Conservation (phyloP, 345 rosid species). For the Triadica sebifera region DNA sequence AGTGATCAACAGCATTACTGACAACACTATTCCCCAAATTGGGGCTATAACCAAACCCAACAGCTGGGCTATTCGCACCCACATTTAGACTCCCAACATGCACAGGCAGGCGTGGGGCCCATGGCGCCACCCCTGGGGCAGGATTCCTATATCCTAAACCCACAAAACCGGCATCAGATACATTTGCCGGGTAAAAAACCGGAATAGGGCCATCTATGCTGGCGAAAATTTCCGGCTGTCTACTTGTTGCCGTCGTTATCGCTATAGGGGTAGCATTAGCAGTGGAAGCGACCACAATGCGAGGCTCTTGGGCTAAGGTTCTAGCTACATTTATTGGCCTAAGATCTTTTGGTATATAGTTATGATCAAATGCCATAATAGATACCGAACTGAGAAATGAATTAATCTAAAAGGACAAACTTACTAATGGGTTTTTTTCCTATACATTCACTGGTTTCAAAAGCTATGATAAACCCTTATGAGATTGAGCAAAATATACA, state of each 20-base stretch:
- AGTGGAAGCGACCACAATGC: slow-evolving; percentile 25
- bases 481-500: not conserved
- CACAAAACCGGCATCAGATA: slow-evolving; percentile 43
- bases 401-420: slow-evolving; percentile 18
- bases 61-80: slow-evolving; percentile 33
- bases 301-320: slow-evolving; percentile 46
- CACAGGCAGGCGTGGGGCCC: slow-evolving; percentile 42
- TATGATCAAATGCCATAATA: slow-evolving; percentile 66
- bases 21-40: slow-evolving; percentile 41
- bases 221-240: slow-evolving; percentile 36
- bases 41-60: slow-evolving; percentile 36
- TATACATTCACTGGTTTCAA: slow-evolving; percentile 9
- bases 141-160: slow-evolving; percentile 46
- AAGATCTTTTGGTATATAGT: slow-evolving; percentile 42
- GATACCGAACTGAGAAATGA: slow-evolving; percentile 2
- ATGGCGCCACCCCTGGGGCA: slow-evolving; percentile 23
- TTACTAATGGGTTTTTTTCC: slow-evolving; percentile 11
- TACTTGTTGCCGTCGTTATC: slow-evolving; percentile 1
- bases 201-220: slow-evolving; percentile 38
- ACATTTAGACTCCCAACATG: slow-evolving; percentile 36
- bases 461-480: slow-evolving; percentile 16
- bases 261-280: slow-evolving; percentile 4
- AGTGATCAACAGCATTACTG: slow-evolving; percentile 47
- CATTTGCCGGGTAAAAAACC: slow-evolving; percentile 42
- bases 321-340: slow-evolving; percentile 44